Base-by-base conservation (phyloP, 1,284 basidiomycete species). In the Wolfiporia cocos region DNA sequence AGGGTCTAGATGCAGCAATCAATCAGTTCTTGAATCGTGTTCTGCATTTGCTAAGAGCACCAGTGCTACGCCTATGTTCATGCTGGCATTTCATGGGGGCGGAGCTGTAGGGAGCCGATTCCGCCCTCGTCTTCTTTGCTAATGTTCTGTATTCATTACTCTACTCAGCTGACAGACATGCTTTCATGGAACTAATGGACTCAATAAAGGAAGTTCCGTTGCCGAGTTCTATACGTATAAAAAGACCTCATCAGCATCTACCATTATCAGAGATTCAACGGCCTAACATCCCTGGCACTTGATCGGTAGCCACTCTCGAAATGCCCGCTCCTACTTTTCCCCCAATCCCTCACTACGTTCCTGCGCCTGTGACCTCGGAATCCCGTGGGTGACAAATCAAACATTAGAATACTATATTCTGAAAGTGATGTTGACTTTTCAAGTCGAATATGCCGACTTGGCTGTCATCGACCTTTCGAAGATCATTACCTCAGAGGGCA, bases 381-480 rank as follows among this genome's bases (percentile, higher is more conserved):
- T 26, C 51, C 11, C 37, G 57, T 58, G 35, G 29, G 57, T 47
- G 6, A 15, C 1, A 28, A n/a, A n/a, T n/a, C 63, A 10, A 33
- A 10, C 35, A 22, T 17, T 14, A 7, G 7, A 20, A 19, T 5
- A 14, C 26, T 28, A 7, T 28, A 28, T 28, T 35, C 20, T 26
- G 9, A 15, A n/a, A n/a, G n/a, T n/a, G n/a, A n/a, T n/a, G n/a
- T n/a, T 14, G n/a, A 19, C 17, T 40, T 50, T 42, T 11, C 29
- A 9, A 6, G 28, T 14, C 23, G 21, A 34, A 10, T 21, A 26
- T 28, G 15, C 19, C 19, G 26, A 10, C 19, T 4, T 26, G 29
- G 5, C 21, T 9, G 24, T 31, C 4, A 10, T 21, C 24, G 84
- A 87, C 53, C 61, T 87, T 14, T 66, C 76, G 20, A 71, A 71